Evolutionary conservation across 352 stramenopile species (phyloP), one percentile per base, ranked within the genome.

Genomic region (Phytophthora colocasiae): DNA sequence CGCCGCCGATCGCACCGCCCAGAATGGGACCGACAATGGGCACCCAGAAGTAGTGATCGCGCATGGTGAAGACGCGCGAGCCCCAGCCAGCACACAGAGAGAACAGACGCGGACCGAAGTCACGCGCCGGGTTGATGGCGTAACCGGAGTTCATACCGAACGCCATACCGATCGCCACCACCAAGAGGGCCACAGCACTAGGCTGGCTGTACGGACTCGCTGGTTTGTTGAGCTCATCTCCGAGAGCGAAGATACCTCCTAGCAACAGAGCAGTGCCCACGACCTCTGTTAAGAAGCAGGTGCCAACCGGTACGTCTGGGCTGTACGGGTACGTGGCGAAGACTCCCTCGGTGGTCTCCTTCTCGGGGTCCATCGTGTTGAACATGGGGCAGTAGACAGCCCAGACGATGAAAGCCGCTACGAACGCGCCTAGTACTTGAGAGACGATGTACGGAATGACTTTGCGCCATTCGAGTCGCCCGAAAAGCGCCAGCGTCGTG

Each of bases 81-180:
- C 71, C 77, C 67, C 71, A 83, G 43, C 77, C 77, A 17, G 74
- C 77, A 24, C 69, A 58, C 0, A 63, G 34, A 22, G 74, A 66
- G 27, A 85, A 77, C 3, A 85, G 24, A 3, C 76, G 69, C 24
- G 70, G 70, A 22, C 66, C 72, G 34, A 85, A 78, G 63, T 85
- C 76, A 19, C 71, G 66, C 1, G 76, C 76, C 6, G 76, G 80
- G 64, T 89, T 89, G 38, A 89, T 59, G 1, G 81, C 81, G 57
- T 85, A 89, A 44, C 81, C 77, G 1, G 81, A 82, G 65, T 87
- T 90, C 53, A 78, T 78, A 43, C 81, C 78, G 50, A 90, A 88
- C n/a, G 74, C 71, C 72, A 88, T 90, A 22, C 81, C 77, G 24
- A 90, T 78, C 0, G 56, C 78, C 9, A 80, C 62, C 36, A 90